phyloP scores from a whole-genome alignment of 352 stramenopile genomes.

The Phytophthora multivora region DNA sequence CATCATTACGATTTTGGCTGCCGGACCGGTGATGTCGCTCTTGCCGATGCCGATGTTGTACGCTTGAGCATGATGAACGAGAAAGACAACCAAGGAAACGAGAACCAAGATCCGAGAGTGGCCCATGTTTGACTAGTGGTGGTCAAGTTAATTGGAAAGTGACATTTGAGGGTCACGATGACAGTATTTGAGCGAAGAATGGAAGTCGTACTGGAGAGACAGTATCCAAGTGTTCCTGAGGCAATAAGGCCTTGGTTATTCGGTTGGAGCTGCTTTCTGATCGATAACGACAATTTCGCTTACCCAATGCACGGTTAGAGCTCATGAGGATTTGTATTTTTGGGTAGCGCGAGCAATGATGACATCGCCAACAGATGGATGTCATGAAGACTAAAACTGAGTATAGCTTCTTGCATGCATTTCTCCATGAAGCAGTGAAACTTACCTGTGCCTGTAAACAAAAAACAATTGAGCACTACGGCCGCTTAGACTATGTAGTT shows the following conservation, averaged over 20 bases:
- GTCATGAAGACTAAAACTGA: background rate
- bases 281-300: background rate
- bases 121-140: no score
- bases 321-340: background rate
- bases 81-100: background rate
- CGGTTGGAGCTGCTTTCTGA: background rate
- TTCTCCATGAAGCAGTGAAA: background rate
- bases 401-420: background rate
- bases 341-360: background rate
- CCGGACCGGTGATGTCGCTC: constrained; percentile 64
- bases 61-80: background rate
- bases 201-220: background rate
- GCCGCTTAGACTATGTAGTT: no score
- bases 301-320: background rate
- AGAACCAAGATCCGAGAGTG: background rate
- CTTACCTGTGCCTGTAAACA: no score
- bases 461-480: no score
- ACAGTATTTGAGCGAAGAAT: no score
- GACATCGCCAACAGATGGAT: background rate
- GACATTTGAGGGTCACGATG: no score
- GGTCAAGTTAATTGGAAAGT: no score
- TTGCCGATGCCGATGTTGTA: constrained; percentile 68
- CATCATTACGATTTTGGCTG: constrained; percentile 66
- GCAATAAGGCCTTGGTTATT: background rate
- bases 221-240: background rate